Evolutionary conservation across 495 filamentous ascomycete species (phyloP), one percentile per base, ranked within the genome.

Genomic region (Monascus purpureus): DNA sequence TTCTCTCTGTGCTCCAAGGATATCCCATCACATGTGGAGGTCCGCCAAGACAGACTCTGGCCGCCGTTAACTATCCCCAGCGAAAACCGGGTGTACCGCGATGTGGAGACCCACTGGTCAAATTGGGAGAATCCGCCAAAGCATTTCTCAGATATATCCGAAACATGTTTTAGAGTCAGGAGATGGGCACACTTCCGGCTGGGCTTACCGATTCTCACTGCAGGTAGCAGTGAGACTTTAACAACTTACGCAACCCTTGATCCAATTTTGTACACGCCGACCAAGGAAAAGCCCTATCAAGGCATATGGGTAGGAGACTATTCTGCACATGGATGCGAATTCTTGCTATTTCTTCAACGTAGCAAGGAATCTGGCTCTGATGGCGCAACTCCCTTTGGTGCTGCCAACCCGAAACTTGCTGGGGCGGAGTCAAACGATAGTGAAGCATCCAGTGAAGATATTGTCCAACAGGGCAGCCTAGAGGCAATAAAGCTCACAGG

Each of bases 231-330:
- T n/a, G 77, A 85, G 38, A 67, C 75, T 9, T 53, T 87, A 16
- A 60, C 70, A 17, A 93, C 81, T 1, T 94, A 75, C 40, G 67
- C 79, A 9, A 86, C 88, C 0, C 63, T 96, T 2, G 72, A 80
- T 34, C 67, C 71, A 9, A 60, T 54, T 3, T 47, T 75, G 14
- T 94, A 90, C 46, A 85, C 74, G 0, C 83, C 86, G 0, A 87
- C 84, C 0, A 49, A 52, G n/a, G 61, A 73, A 25, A 83, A 84
- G 48, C 87, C 84, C 1, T 93, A 70, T 46, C 75, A 81, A 39
- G 88, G 88, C 0, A 79, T 96, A 14, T 96, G 82, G 82, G 79
- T 88, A 7, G 88, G 88, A 3, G 85, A 94, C 46, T 94, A 92
- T 45, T 75, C 73, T 8, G 73, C 69, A 0, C 86, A 96, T 46